phyloP scores from a whole-genome alignment of 2,329 filamentous ascomycete genomes.

The Diaporthe velutina region DNA sequence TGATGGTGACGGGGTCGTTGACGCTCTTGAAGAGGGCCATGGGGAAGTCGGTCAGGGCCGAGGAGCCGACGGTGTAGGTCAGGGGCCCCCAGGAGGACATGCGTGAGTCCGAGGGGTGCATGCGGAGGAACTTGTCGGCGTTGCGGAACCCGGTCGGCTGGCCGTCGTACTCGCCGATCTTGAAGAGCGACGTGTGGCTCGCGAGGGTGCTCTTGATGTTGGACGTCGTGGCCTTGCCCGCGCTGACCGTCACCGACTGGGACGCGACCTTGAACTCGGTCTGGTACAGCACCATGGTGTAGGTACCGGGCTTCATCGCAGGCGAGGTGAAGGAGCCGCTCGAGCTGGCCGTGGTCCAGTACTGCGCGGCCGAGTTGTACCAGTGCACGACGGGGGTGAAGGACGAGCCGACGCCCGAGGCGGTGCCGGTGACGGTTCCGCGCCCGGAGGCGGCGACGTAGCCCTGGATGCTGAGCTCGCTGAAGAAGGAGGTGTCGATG shows the following conservation, averaged over 20 bases:
- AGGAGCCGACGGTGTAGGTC: conserved; percentile 73
- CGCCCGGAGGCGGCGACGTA: conserved; percentile 63
- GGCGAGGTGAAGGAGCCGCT: conserved; percentile 66
- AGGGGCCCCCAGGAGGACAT: conserved; percentile 72
- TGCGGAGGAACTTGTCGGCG: conserved; percentile 74
- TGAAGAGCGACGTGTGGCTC: conserved; percentile 69
- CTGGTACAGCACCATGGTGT: conserved; percentile 72
- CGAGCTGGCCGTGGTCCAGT: conserved; percentile 66
- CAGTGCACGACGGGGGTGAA: conserved; percentile 70
- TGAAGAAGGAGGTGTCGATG: conserved; percentile 69
- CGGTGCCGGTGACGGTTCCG: conserved; percentile 66
- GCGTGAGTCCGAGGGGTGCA: conserved; percentile 76
- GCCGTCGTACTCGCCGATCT: conserved; percentile 76
- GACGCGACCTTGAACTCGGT: conserved; percentile 68
- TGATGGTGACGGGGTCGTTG: conserved; percentile 72
- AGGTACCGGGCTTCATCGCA: conserved; percentile 70
- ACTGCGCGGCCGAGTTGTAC: conserved; percentile 67
- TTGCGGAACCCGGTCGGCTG: conserved; percentile 75
- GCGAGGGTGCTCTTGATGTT: conserved; percentile 66
- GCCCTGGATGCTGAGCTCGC: conserved; percentile 62
- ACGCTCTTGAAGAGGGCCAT: conserved; percentile 75
- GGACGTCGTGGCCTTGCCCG: conserved; percentile 61
- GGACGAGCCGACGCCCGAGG: conserved; percentile 60
- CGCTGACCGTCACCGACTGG: conserved; percentile 62
- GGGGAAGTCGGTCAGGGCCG: conserved; percentile 65